A percentile compares a stretch with the other conserved stretches of the same genome.
These are phyloP conservation scores for Tetrapisispora fleetii DNA, from an alignment of 805 yeast genomes.

Conservation along the genomic window DNA sequence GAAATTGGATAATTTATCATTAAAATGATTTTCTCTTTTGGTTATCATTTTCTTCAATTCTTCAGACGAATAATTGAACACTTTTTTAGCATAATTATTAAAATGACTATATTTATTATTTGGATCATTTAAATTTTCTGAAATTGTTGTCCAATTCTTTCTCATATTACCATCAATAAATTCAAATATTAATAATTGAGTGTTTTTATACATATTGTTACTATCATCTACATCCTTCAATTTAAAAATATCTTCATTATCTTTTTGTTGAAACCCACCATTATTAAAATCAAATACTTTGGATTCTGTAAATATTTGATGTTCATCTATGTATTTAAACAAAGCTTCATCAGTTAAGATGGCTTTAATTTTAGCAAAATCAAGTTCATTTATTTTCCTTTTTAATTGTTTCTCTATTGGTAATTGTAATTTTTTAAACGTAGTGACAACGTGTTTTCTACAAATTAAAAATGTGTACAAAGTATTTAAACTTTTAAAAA, in stretches of 20 bases:
- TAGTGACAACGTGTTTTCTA: conserved; percentile 49
- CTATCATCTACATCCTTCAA: conserved; percentile 31
- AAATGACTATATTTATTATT: conserved; percentile 30
- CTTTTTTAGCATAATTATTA: conserved; percentile 2
- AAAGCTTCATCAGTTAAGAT: conserved; percentile 61
- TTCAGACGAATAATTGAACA: conserved; percentile 36
- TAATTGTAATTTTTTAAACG: conserved; percentile 42
- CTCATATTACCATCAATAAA: conserved; percentile 57
- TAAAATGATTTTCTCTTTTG: conserved; percentile 47
- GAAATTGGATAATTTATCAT: conserved; percentile 31
- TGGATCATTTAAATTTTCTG: conserved; percentile 12
- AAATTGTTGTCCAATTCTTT: conserved; percentile 35
- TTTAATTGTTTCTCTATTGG: conserved; percentile 43
- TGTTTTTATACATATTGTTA: conserved; percentile 16
- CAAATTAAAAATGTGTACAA: conserved; percentile 54
- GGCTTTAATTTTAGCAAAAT: conserved; percentile 53
- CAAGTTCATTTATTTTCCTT: conserved; percentile 38
- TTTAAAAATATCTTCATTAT: conserved; percentile 39
- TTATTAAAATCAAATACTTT: conserved; percentile 31
- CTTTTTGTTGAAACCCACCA: conserved; percentile 48
- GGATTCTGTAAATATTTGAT: conserved; percentile 40
- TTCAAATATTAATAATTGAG: conserved; percentile 61
- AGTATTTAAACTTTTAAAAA: conserved; percentile 47
- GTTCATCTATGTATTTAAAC: conserved; percentile 71
- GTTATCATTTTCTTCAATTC: conserved; percentile 52